A percentile compares a stretch with the other conserved stretches of the same genome.
These are phyloP conservation scores for Posidonia oceanica DNA, from an alignment of 116 monocot genomes.

Conservation along the genomic window DNA sequence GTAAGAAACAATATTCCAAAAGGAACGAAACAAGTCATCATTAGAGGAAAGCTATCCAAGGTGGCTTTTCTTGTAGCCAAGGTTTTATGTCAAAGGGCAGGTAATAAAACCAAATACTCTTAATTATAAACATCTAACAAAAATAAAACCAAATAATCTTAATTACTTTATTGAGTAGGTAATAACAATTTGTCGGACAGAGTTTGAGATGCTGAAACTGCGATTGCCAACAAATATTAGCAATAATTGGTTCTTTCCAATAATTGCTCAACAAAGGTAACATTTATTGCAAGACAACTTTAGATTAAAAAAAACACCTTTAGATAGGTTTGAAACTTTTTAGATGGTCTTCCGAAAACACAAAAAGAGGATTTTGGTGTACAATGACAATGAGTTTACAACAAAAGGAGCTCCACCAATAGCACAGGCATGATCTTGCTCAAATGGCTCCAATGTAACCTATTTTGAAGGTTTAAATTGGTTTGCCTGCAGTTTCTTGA, in stretches of 20 bases:
- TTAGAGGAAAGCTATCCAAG: constrained; percentile 52
- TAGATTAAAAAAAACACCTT: too few relatives aligned
- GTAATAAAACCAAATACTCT: not conserved
- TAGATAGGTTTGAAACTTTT: too few relatives aligned
- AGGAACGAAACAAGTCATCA: constrained; percentile 47
- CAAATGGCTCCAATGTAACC: too few relatives aligned
- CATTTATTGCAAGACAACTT: too few relatives aligned
- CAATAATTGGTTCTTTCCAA: constrained; percentile 33
- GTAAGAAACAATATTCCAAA: constrained; percentile 38
- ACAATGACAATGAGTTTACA: too few relatives aligned
- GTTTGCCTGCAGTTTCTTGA: constrained; percentile 73
- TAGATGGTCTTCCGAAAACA: not conserved
- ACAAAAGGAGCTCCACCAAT: too few relatives aligned
- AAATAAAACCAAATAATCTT: not conserved
- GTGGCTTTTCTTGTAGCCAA: constrained; percentile 17
- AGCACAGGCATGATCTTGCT: too few relatives aligned
- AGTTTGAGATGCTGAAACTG: constrained; percentile 48
- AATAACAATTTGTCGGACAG: constrained; percentile 29
- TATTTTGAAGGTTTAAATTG: constrained; percentile 4
- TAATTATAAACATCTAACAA: not conserved
- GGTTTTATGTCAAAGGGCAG: constrained; percentile 41
- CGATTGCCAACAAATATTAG: constrained; percentile 12
- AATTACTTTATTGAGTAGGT: constrained; percentile 26
- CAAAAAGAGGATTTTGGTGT: too few relatives aligned
- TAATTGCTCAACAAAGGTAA: not conserved